These are phyloP conservation scores for Geotrichum phurueaensis DNA, from an alignment of 1,139 yeast genomes.

Conservation along the genomic window DNA sequence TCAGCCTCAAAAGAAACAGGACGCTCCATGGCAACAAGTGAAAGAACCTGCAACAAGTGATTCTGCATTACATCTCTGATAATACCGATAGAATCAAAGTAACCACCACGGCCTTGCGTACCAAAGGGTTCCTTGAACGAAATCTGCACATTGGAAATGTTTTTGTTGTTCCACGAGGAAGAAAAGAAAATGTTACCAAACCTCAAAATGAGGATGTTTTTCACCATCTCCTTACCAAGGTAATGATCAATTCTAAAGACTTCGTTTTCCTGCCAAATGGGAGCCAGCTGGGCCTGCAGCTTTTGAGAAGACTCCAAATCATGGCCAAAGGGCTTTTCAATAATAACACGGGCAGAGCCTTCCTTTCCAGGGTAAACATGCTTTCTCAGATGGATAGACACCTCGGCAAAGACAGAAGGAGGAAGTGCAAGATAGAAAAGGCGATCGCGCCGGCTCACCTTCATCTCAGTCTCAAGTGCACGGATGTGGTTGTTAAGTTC, in stretches of 20 bases:
- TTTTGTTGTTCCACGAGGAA: conserved; percentile 81
- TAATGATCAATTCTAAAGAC: conserved; percentile 94
- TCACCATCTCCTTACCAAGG: conserved; percentile 96
- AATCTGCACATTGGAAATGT: conserved; percentile 74
- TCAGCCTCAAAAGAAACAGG: conserved; percentile 88
- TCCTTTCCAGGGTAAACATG: conserved; percentile 53
- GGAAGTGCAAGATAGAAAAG: conserved; percentile 91
- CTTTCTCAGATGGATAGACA: conserved; percentile 66
- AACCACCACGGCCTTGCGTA: conserved; percentile 98
- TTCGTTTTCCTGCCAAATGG: conserved; percentile 86
- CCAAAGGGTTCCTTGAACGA: conserved; percentile 96
- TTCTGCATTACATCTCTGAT: conserved; percentile 98
- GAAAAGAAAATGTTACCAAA: conserved; percentile 82
- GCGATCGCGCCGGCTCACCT: conserved; percentile 45
- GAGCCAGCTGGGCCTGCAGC: conserved; percentile 70
- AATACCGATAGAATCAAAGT: conserved; percentile 90
- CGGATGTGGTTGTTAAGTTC: conserved; percentile 51
- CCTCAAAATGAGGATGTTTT: conserved; percentile 79
- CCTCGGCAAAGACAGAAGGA: conserved; percentile 81
- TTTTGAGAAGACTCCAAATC: conserved; percentile 74
- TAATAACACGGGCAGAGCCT: conserved; percentile 75
- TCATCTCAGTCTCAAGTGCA: conserved; percentile 47
- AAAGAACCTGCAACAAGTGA: conserved; percentile 87
- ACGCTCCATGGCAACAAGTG: conserved; percentile 90
- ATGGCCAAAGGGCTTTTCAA: conserved; percentile 97